Evolutionary conservation across 352 stramenopile species (phyloP).

Genomic region (Globisporangium yorkense): DNA sequence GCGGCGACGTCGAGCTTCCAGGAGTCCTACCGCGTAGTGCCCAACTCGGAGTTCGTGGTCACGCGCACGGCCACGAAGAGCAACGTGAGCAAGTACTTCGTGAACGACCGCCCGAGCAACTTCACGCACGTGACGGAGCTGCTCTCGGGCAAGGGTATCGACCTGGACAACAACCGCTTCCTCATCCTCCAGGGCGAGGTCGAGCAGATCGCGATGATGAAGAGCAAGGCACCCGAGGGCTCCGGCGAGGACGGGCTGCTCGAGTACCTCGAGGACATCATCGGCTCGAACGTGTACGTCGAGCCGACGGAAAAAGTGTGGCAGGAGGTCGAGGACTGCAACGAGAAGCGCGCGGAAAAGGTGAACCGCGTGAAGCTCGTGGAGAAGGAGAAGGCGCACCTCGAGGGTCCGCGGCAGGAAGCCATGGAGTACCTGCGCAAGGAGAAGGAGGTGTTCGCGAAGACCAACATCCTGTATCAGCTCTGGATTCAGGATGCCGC

Average conservation of each 20-base stretch:
- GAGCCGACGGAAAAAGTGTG: constrained; percentile 91
- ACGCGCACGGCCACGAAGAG: constrained; percentile 91
- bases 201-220: constrained; percentile 99
- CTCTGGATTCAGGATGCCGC: constrained; percentile 83
- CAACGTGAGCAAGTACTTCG: constrained; percentile 97
- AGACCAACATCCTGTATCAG: constrained; percentile 97
- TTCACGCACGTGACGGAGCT: constrained; percentile 95
- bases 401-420: constrained; percentile 93
- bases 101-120: constrained; percentile 90
- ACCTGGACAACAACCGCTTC: constrained; percentile 99
- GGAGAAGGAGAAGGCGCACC: constrained; percentile 95
- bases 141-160: constrained; percentile 94
- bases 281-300: constrained; percentile 98
- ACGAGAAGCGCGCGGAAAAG: constrained; percentile 90
- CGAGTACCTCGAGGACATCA: constrained; percentile 99
- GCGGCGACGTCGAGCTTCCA: not conserved
- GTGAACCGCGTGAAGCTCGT: constrained; percentile 98
- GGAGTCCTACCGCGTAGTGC: constrained; percentile 92
- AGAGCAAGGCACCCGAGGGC: constrained; percentile 92
- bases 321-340: constrained; percentile 92
- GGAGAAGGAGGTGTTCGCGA: constrained; percentile 94
- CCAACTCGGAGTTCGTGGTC: constrained; percentile 89
- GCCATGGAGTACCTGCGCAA: constrained; percentile 93
- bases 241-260: constrained; percentile 97
- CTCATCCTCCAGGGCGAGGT: constrained; percentile 96